Evolutionary conservation across 805 yeast species (phyloP).

Genomic region (Suhomyces pyralidae): DNA sequence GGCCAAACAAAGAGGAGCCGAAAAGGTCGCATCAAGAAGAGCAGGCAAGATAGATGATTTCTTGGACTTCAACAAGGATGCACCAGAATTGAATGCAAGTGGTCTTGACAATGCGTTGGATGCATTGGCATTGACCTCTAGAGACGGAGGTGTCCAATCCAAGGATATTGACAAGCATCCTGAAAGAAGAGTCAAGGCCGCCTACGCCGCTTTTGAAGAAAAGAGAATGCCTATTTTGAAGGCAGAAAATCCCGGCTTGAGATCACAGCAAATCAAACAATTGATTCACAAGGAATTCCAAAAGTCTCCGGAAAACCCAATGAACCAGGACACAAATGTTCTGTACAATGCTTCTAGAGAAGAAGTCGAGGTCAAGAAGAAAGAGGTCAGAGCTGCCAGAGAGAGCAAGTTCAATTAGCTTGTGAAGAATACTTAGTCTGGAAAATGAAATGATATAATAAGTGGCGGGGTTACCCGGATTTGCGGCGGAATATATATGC

Average conservation of each 20-base stretch:
- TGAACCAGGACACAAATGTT: slow-evolving; percentile 70
- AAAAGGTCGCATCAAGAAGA: slow-evolving; percentile 59
- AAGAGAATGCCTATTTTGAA: slow-evolving; percentile 67
- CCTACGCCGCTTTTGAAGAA: slow-evolving; percentile 68
- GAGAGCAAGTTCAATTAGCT: slow-evolving; percentile 35
- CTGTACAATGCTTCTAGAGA: slow-evolving; percentile 57
- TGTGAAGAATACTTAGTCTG: neutral
- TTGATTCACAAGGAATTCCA: slow-evolving; percentile 75
- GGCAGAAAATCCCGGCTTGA: slow-evolving; percentile 75
- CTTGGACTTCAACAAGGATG: slow-evolving; percentile 49
- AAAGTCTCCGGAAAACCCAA: slow-evolving; percentile 77
- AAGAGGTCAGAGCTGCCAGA: slow-evolving; percentile 47
- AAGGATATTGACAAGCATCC: slow-evolving; percentile 83
- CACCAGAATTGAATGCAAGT: slow-evolving; percentile 58
- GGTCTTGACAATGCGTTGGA: slow-evolving; percentile 79
- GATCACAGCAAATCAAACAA: slow-evolving; percentile 75
- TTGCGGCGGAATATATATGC: neutral
- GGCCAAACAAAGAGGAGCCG: slow-evolving; percentile 62
- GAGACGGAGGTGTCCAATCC: slow-evolving; percentile 51
- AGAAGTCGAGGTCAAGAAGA: slow-evolving; percentile 47
- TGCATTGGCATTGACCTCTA: slow-evolving; percentile 65
- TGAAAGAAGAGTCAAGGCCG: slow-evolving; percentile 84
- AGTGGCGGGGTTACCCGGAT: neutral
- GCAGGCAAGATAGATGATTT: slow-evolving; percentile 68
- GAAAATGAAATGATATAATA: neutral